Percentiles rank a stretch among this genome's conserved stretches.
These are phyloP conservation scores for Neurospora sublineolata DNA, from an alignment of 495 filamentous ascomycete species.

Conservation along the genomic window DNA sequence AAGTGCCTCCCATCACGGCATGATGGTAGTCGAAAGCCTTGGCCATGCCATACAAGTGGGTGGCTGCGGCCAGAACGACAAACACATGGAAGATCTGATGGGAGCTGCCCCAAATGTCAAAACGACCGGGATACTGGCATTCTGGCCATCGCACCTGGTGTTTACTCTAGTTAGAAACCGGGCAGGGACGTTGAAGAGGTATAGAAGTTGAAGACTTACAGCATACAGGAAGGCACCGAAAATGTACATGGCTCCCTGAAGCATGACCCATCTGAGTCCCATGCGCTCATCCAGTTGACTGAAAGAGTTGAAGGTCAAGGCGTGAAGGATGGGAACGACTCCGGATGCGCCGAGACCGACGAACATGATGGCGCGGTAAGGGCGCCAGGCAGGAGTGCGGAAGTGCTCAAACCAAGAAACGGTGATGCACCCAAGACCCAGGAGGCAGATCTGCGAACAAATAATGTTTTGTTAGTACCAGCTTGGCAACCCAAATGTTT, in stretches of 20 bases:
- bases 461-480: background rate
- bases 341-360: conserved; percentile 78
- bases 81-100: conserved; percentile 74
- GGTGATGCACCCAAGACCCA: conserved; percentile 61
- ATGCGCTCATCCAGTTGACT: conserved; percentile 48
- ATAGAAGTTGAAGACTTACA: conserved; percentile 10
- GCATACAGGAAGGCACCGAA: conserved; percentile 78
- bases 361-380: conserved; percentile 86
- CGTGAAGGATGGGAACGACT: conserved; percentile 64
- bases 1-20: conserved; percentile 24
- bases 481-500: background rate
- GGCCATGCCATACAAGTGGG: conserved; percentile 52
- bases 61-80: conserved; percentile 53
- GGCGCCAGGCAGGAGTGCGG: conserved; percentile 68
- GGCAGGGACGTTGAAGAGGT: background rate
- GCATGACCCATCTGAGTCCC: conserved; percentile 66
- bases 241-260: conserved; percentile 76
- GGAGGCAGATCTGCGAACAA: conserved; percentile 51
- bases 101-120: conserved; percentile 67
- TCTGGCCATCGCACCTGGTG: conserved; percentile 47
- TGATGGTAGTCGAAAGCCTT: conserved; percentile 41
- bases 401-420: conserved; percentile 72
- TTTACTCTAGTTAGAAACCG: background rate
- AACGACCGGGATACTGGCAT: conserved; percentile 47
- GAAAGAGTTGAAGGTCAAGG: conserved; percentile 45